phyloP scores from a whole-genome alignment of 441 rosid genomes.

The Adansonia madagascariensis region DNA sequence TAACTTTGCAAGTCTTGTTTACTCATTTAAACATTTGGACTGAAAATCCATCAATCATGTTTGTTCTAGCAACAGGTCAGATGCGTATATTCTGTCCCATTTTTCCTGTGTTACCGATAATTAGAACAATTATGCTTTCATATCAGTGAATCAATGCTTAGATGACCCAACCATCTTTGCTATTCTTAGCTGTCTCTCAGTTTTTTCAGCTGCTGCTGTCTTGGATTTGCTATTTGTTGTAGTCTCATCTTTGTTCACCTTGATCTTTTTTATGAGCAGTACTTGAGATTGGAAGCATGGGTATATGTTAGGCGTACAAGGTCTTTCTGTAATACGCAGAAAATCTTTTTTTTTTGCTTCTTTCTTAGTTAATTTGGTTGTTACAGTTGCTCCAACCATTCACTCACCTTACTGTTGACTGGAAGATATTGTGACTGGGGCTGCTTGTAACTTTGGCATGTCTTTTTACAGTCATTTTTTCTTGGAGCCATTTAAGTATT shows the following conservation, averaged over 20 bases:
- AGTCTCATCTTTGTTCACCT: neutral
- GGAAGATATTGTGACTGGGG: slow-evolving; percentile 7
- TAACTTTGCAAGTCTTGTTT: neutral
- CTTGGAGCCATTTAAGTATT: neutral
- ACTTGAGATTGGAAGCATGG: neutral
- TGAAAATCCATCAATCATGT: slow-evolving; percentile 2
- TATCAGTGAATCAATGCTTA: neutral
- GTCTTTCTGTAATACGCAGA: neutral
- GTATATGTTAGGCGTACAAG: neutral
- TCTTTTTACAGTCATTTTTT: slow-evolving; percentile 6
- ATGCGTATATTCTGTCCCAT: neutral
- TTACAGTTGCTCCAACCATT: neutral
- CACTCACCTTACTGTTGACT: neutral
- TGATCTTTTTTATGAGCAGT: neutral
- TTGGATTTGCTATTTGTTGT: slow-evolving; percentile 8
- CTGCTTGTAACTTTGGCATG: neutral
- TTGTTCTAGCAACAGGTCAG: neutral
- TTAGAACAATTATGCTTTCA: neutral
- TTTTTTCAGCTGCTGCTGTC: slow-evolving; percentile 15
- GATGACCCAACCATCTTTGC: neutral
- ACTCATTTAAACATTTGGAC: neutral
- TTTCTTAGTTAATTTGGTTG: slow-evolving; percentile 4
- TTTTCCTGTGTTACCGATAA: neutral
- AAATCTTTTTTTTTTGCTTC: neutral
- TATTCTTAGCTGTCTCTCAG: neutral